These are phyloP conservation scores for Nakaseomyces glabratus DNA, from an alignment of 1,139 yeast species.

Conservation along the genomic window DNA sequence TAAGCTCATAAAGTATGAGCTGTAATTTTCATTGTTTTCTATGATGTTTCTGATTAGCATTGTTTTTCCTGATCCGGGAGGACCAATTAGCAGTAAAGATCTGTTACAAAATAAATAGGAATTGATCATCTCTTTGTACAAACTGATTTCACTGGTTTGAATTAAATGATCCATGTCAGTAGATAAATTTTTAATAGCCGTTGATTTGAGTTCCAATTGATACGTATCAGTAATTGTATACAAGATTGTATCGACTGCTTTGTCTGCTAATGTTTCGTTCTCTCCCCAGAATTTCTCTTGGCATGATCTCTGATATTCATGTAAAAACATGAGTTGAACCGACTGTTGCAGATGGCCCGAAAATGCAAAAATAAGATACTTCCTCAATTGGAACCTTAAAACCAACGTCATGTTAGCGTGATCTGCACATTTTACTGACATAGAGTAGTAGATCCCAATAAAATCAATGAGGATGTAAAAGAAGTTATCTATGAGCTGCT, in stretches of 20 bases:
- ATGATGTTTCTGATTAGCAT: constrained; percentile 76
- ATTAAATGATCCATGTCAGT: constrained; percentile 63
- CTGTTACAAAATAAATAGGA: constrained; percentile 48
- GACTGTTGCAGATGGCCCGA: too few relatives aligned
- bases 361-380: too few relatives aligned
- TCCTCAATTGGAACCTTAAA: too few relatives aligned
- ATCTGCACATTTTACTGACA: too few relatives aligned
- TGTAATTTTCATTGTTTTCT: constrained; percentile 47
- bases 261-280: background rate
- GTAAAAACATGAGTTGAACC: too few relatives aligned
- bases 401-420: too few relatives aligned
- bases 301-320: too few relatives aligned
- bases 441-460: too few relatives aligned
- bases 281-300: constrained; percentile 1
- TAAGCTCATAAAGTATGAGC: constrained; percentile 65
- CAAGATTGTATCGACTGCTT: background rate
- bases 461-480: too few relatives aligned
- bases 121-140: constrained; percentile 56
- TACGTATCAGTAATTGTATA: background rate
- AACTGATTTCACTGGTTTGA: constrained; percentile 70
- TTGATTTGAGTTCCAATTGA: background rate
- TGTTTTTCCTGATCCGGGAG: constrained; percentile 97
- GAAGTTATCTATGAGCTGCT: too few relatives aligned
- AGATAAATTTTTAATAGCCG: background rate
- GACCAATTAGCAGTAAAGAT: constrained; percentile 78